A percentile compares a stretch with the other conserved stretches of the same genome.
These are phyloP conservation scores for Nannochloropsis salina DNA, from an alignment of 108 stramenopile species.

Conservation along the genomic window DNA sequence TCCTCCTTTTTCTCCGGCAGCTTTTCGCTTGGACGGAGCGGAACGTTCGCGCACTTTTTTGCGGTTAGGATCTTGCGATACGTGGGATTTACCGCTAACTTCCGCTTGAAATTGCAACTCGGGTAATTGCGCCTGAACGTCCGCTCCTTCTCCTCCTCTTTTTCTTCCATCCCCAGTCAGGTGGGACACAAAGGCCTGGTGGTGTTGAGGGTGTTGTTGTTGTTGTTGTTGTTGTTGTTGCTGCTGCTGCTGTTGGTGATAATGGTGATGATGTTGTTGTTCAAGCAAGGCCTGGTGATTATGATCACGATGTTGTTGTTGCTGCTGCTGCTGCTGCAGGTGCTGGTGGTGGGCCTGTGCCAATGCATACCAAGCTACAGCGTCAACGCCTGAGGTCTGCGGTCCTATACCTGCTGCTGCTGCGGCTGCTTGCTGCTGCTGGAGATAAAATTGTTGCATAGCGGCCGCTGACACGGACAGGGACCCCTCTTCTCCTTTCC, in stretches of 20 bases:
- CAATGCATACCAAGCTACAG: not conserved
- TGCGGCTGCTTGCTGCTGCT: not conserved
- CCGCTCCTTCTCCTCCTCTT: no score
- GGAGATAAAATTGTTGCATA: not conserved
- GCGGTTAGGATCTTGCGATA: no score
- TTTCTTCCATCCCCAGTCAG: no score
- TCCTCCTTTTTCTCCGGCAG: not conserved
- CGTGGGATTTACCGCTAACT: no score
- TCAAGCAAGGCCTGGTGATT: not conserved
- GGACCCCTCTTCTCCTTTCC: not conserved
- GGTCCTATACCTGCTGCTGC: not conserved
- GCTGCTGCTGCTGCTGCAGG: not conserved
- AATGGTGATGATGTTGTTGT: not conserved
- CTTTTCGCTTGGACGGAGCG: not conserved
- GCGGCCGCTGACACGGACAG: not conserved
- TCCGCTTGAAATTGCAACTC: no score
- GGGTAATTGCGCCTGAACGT: no score
- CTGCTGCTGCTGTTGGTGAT: not conserved
- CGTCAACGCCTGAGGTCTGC: not conserved
- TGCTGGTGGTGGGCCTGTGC: not conserved
- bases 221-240: not conserved
- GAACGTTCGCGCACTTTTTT: no score
- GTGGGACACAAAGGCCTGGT: not conserved
- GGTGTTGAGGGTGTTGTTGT: not conserved
- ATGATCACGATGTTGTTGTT: not conserved